Evolutionary conservation across 495 filamentous ascomycete species (phyloP).

Genomic region (Aspergillus kassunensis): DNA sequence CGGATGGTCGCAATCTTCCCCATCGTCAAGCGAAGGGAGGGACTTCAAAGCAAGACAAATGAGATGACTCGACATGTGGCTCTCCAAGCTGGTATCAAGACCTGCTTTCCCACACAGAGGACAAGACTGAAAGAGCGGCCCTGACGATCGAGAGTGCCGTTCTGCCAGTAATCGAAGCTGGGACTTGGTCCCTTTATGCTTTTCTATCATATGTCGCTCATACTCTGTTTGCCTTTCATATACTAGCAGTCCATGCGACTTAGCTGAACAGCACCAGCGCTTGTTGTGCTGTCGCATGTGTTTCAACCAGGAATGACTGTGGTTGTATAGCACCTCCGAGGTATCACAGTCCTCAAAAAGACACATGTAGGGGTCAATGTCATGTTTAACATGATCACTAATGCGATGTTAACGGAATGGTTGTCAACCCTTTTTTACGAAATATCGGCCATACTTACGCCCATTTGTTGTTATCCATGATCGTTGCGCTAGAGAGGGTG

Average conservation of each 20-base stretch:
- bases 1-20: not conserved
- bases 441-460: not conserved
- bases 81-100: not conserved
- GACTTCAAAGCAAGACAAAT: slow-evolving; percentile 8
- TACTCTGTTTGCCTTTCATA: not conserved
- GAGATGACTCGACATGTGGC: slow-evolving; percentile 5
- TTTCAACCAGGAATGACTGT: slow-evolving; percentile 8
- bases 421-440: not conserved
- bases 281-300: slow-evolving; percentile 7
- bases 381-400: slow-evolving; percentile 11
- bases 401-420: not conserved
- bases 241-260: slow-evolving; percentile 4
- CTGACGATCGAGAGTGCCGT: not conserved
- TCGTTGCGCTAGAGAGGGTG: slow-evolving; percentile 1
- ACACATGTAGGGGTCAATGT: slow-evolving; percentile 11
- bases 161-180: slow-evolving; percentile 1
- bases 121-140: slow-evolving; percentile 8
- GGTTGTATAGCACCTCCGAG: slow-evolving; percentile 5
- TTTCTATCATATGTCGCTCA: slow-evolving; percentile 2
- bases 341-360: slow-evolving; percentile 6
- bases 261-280: slow-evolving; percentile 4
- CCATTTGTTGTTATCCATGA: slow-evolving; percentile 5
- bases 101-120: slow-evolving; percentile 1
- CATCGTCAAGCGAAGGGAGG: not conserved
- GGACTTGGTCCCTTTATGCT: not conserved